Evolutionary conservation across 2,329 filamentous ascomycete species (phyloP).

Genomic region (Hypoxylon sp.): DNA sequence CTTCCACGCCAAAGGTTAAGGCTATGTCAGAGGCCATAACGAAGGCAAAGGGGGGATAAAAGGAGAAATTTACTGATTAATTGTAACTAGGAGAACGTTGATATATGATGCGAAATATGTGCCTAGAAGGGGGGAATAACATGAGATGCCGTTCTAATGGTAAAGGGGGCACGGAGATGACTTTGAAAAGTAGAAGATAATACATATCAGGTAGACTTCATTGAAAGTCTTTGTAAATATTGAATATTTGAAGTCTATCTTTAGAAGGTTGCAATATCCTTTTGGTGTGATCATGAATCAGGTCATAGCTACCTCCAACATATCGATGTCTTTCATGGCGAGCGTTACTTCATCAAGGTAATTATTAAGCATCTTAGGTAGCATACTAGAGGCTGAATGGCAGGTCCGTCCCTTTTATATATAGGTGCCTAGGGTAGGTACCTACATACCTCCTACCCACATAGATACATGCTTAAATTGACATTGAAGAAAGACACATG

Average conservation of each 20-base stretch:
- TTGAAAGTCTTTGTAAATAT: not conserved
- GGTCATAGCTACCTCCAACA: not conserved
- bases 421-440: too few species aligned
- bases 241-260: not conserved
- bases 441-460: too few species aligned
- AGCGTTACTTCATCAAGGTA: not conserved
- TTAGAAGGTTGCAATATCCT: not conserved
- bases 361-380: too few species aligned
- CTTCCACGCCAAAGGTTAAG: constrained; percentile 25
- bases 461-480: too few species aligned
- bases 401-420: not conserved
- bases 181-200: not conserved
- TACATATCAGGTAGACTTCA: not conserved
- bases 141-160: not conserved
- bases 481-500: too few species aligned
- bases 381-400: not conserved
- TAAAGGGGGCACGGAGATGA: not conserved
- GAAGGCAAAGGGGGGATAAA: not conserved
- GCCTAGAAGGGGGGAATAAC: not conserved
- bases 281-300: not conserved
- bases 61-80: not conserved
- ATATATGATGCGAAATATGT: constrained; percentile 5
- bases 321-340: not conserved
- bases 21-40: constrained; percentile 2
- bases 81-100: not conserved